Percentiles rank a stretch among this genome's conserved stretches.
These are phyloP conservation scores for Bryoerythrophyllum caledonicum DNA, from an alignment of 225 moss, liverwort and hornwort genomes.

Conservation along the genomic window DNA sequence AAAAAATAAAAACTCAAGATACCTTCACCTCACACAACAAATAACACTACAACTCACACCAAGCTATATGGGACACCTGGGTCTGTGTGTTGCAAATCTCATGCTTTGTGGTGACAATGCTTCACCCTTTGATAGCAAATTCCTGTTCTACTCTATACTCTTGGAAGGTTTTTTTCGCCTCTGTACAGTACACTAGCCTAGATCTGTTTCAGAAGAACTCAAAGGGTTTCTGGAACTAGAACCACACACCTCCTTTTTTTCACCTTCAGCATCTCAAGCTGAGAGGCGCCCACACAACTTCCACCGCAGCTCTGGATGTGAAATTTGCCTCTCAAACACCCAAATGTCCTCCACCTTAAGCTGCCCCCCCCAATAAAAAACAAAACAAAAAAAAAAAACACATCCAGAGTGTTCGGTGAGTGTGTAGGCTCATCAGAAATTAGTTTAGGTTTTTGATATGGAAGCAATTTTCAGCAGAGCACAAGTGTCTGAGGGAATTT, in stretches of 20 bases:
- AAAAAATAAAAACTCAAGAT: no score
- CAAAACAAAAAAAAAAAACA: background rate
- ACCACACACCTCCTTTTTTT: constrained; percentile 1
- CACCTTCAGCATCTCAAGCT: constrained; percentile 19
- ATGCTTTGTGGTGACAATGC: background rate
- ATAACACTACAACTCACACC: no score
- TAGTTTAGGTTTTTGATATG: no score
- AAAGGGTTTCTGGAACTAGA: background rate
- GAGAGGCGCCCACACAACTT: constrained; percentile 76
- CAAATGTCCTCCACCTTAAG: constrained; percentile 86
- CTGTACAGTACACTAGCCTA: constrained; percentile 33
- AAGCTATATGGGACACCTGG: background rate
- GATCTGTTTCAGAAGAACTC: constrained; percentile 18
- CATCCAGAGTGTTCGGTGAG: background rate
- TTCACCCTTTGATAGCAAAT: background rate
- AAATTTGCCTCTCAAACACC: constrained; percentile 89
- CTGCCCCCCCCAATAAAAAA: constrained; percentile 38
- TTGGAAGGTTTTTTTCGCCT: background rate
- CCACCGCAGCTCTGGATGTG: constrained; percentile 73
- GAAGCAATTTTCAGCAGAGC: no score
- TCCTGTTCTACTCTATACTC: background rate
- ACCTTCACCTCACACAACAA: no score
- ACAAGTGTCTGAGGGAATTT: no score
- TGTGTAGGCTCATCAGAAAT: no score
- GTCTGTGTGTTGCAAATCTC: background rate